phyloP scores from a whole-genome alignment of 2,329 filamentous ascomycete genomes.

The Venturia pyrina region DNA sequence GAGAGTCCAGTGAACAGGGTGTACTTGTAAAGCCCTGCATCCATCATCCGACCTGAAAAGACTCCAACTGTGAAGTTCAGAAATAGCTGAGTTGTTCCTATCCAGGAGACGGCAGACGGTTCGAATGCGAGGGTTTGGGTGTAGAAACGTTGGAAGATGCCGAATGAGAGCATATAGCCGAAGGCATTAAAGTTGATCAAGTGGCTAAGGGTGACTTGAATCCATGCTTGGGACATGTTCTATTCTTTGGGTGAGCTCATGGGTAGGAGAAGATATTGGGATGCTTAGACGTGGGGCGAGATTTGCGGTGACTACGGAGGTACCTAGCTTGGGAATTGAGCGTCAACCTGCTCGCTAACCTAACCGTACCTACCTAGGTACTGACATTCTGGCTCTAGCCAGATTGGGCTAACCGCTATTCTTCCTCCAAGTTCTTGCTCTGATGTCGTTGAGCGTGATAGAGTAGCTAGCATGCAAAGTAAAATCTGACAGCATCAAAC shows the following conservation, averaged over 20 bases:
- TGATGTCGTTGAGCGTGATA: no score
- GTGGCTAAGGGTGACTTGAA: slow-evolving; percentile 23
- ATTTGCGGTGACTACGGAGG: background rate
- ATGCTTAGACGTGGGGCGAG: background rate
- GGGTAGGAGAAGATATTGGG: background rate
- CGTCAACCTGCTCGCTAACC: no score
- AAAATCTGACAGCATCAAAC: no score
- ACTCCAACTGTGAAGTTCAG: slow-evolving; percentile 37
- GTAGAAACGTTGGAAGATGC: slow-evolving; percentile 13
- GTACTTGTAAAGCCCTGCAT: slow-evolving; percentile 35
- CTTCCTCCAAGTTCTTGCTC: no score
- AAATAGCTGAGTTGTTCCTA: slow-evolving; percentile 39
- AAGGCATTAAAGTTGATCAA: slow-evolving; percentile 26
- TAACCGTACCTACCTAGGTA: no score
- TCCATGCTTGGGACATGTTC: slow-evolving; percentile 17
- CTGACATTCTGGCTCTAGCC: background rate
- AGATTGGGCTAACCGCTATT: background rate
- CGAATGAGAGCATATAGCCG: slow-evolving; percentile 25
- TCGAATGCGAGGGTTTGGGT: background rate
- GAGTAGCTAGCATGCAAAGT: no score
- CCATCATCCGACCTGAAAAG: slow-evolving; percentile 39
- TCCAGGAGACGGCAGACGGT: slow-evolving; percentile 32
- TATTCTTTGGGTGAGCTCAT: background rate
- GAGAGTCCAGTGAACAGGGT: slow-evolving; percentile 23
- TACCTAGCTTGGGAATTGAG: background rate